Base-by-base conservation (phyloP, 139 green algal species). In the Coccomyxa sp. region DNA sequence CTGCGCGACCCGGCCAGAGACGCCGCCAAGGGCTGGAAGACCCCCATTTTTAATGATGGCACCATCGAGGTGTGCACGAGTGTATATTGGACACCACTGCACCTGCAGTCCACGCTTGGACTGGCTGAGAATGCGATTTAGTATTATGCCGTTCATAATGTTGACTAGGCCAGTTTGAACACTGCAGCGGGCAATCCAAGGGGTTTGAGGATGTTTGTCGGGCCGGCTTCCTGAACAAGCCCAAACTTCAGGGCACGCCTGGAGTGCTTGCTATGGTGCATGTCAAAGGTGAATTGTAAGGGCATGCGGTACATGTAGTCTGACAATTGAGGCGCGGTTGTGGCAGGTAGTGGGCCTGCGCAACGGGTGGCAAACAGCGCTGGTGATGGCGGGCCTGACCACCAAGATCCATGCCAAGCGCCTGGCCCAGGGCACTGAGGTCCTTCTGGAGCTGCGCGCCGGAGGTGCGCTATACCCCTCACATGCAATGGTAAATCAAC, bases 331-430 rank as follows among this genome's bases (percentile, higher is more conserved):
- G 18, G 63, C 21, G 7, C 10, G 63, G 63, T 21, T 71, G 21
- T 71, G 63, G 30, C 89, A 94, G 92, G 89, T 94, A 59, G 89
- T 96, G 45, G 93, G 93, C 9, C 90, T 97, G 66, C 82, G 71
- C 13, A 89, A 82, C 59, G 94, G 94, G 15, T 95, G 89, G 83
- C 94, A 97, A 83, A 91, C 91, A 3, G 87, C 84, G 13, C n/a
- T 86, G 23, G 90, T 95, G 21, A 97, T 97, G 93, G 88, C 85
- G 9, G 89, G 85, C 63, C 45, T 92, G 31, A 90, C 80, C 79
- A 81, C 66, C 58, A 84, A 88, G 63, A 38, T 94, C 63, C 93
- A 96, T 81, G 93, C 84, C 12, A 67, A 85, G 83, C 90, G 94
- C 30, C 88, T 97, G 60, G 93, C 89, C 28, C 94, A 97, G 90